phyloP scores from a whole-genome alignment of 768 basidiomycete genomes.

The Auriscalpium vulgare region DNA sequence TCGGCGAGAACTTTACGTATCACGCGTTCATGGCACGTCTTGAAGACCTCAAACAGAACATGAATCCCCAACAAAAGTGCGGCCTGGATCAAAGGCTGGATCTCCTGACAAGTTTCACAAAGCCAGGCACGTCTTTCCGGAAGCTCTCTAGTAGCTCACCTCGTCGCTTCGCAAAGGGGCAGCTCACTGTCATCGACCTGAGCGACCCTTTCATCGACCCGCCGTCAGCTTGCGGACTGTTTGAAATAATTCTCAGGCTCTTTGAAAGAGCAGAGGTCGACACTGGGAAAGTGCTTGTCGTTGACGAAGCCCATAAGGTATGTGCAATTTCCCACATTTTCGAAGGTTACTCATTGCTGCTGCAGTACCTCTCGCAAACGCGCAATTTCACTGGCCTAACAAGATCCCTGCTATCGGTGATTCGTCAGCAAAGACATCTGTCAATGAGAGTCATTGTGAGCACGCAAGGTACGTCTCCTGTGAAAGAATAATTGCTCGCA shows the following conservation, averaged over 20 bases:
- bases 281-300: slow-evolving; percentile 61
- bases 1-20: slow-evolving; percentile 56
- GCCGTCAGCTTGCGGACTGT: slow-evolving; percentile 57
- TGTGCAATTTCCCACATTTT: slow-evolving; percentile 2
- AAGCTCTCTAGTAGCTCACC: background rate
- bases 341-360: background rate
- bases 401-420: slow-evolving; percentile 46
- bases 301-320: slow-evolving; percentile 75
- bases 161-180: slow-evolving; percentile 44
- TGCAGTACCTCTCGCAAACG: slow-evolving; percentile 49
- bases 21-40: slow-evolving; percentile 40
- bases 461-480: slow-evolving; percentile 48
- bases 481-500: background rate
- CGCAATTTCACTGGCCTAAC: slow-evolving; percentile 45
- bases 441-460: slow-evolving; percentile 68
- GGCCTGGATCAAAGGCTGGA: slow-evolving; percentile 59
- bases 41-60: slow-evolving; percentile 36
- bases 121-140: slow-evolving; percentile 20
- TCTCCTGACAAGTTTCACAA: slow-evolving; percentile 49
- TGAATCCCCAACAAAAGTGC: slow-evolving; percentile 48
- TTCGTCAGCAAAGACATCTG: slow-evolving; percentile 63
- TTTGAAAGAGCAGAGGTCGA: slow-evolving; percentile 54
- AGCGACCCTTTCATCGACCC: slow-evolving; percentile 71
- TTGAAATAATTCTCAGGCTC: slow-evolving; percentile 58
- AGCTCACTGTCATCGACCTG: slow-evolving; percentile 60